Percentiles rank a stretch among this genome's conserved stretches.
phyloP scores from a whole-genome alignment of 1,139 yeast genomes.

The Hyphopichia pseudoburtonii region DNA sequence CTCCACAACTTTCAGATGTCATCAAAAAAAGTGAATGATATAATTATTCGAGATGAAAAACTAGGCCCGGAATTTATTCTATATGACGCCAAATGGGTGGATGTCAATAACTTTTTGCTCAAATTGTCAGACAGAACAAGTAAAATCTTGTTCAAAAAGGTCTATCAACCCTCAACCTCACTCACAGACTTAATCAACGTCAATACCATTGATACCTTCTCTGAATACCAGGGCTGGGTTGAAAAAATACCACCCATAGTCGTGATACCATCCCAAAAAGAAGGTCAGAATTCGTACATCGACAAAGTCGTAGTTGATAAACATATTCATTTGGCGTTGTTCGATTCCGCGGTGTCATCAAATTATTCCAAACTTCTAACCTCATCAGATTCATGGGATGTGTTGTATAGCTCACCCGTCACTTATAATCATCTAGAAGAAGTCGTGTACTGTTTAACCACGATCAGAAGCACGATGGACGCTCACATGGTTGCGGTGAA shows the following conservation, averaged over 20 bases:
- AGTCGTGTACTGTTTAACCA: conserved; percentile 62
- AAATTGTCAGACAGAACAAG: conserved; percentile 76
- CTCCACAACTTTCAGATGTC: conserved; percentile 44
- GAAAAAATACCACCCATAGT: conserved; percentile 42
- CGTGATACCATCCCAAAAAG: conserved; percentile 25
- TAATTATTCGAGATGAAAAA: conserved; percentile 24
- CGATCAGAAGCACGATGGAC: conserved; percentile 40
- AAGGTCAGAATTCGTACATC: conserved; percentile 64
- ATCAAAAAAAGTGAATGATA: conserved; percentile 14
- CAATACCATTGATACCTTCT: conserved; percentile 33
- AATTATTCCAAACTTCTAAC: conserved; percentile 55
- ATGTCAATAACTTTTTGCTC: conserved; percentile 50
- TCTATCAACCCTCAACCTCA: conserved; percentile 35
- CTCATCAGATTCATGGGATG: conserved; percentile 63
- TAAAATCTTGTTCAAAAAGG: conserved; percentile 53
- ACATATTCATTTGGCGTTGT: conserved; percentile 72
- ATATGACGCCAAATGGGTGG: conserved; percentile 75
- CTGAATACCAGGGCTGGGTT: conserved; percentile 58
- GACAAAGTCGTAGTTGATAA: conserved; percentile 65
- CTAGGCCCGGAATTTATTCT: conserved; percentile 55
- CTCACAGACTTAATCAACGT: conserved; percentile 13
- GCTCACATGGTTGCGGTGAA: conserved; percentile 29
- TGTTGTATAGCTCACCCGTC: conserved; percentile 52
- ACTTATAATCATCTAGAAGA: conserved; percentile 55
- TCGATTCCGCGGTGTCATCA: conserved; percentile 44